A percentile compares a stretch with the other conserved stretches of the same genome.
phyloP scores from a whole-genome alignment of 148 eudicot species.

The Linanthus parryae region DNA sequence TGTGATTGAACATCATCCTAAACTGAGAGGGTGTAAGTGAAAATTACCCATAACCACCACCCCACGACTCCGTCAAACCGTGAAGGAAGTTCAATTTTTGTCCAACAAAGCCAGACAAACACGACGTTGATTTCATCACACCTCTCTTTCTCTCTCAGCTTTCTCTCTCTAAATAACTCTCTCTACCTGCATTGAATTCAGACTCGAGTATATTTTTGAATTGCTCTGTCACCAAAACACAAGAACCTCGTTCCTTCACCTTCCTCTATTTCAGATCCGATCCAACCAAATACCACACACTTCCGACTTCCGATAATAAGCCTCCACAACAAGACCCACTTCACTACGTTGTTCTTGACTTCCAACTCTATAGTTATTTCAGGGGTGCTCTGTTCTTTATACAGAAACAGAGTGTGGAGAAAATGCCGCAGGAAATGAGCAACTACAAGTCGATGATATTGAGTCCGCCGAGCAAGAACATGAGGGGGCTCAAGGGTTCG shows the following conservation, averaged over 20 bases:
- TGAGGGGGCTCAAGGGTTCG: slow-evolving; percentile 64
- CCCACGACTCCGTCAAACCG: too few relatives aligned
- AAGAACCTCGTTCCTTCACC: slow-evolving; percentile 15
- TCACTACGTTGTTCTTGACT: too few relatives aligned
- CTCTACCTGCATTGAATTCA: background rate
- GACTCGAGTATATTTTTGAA: background rate
- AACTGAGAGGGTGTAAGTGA: too few relatives aligned
- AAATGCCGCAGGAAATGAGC: slow-evolving; percentile 51
- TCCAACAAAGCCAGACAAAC: slow-evolving; percentile 9
- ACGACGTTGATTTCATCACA: background rate
- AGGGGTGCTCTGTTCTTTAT: background rate
- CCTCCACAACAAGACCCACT: background rate
- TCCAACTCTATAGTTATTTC: background rate
- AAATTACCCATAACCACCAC: too few relatives aligned
- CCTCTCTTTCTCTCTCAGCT: background rate
- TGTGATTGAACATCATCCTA: too few relatives aligned
- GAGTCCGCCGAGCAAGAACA: slow-evolving; percentile 34
- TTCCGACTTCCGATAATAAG: background rate
- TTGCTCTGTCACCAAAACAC: slow-evolving; percentile 7
- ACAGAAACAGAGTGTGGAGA: background rate
- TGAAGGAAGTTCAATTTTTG: too few relatives aligned
- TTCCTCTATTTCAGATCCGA: slow-evolving; percentile 5
- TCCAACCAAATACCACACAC: background rate
- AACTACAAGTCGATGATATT: slow-evolving; percentile 15
- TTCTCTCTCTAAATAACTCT: background rate